Percentiles rank a stretch among this genome's conserved stretches.
These are phyloP conservation scores for Diplocarpon mali DNA, from an alignment of 2,329 filamentous ascomycete species.

Conservation along the genomic window DNA sequence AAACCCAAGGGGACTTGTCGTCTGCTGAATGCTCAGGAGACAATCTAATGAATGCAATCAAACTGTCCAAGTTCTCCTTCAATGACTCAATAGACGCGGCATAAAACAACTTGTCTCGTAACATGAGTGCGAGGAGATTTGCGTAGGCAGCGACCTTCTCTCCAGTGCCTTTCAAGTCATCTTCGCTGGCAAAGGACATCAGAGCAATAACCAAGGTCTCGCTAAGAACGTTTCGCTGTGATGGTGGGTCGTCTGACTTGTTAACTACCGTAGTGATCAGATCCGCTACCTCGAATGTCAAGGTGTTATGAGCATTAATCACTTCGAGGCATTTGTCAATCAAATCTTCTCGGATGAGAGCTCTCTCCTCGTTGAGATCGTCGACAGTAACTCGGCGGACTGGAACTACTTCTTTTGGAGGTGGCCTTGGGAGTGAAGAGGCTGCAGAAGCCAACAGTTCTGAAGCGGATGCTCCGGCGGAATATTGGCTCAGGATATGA, in stretches of 20 bases:
- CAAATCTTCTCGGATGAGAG: slow-evolving; percentile 60
- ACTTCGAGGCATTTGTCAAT: slow-evolving; percentile 88
- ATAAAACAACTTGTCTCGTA: slow-evolving; percentile 77
- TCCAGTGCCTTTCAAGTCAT: slow-evolving; percentile 36
- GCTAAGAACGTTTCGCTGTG: slow-evolving; percentile 59
- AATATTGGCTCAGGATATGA: slow-evolving; percentile 12
- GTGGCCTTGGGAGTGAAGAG: slow-evolving; percentile 2
- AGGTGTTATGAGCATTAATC: slow-evolving; percentile 73
- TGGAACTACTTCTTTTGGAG: background rate
- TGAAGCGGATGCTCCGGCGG: background rate
- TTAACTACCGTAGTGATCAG: slow-evolving; percentile 65
- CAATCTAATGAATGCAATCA: slow-evolving; percentile 70
- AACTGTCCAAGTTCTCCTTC: slow-evolving; percentile 62
- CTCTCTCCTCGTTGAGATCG: slow-evolving; percentile 66
- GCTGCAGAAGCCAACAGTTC: background rate
- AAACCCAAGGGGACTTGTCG: slow-evolving; percentile 84
- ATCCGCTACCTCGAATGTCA: slow-evolving; percentile 85
- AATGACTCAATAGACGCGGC: slow-evolving; percentile 62
- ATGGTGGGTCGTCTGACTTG: slow-evolving; percentile 45
- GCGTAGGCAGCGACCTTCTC: slow-evolving; percentile 82
- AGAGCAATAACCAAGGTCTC: slow-evolving; percentile 76
- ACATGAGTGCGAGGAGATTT: slow-evolving; percentile 76
- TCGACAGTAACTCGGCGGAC: slow-evolving; percentile 48
- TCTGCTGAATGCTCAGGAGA: slow-evolving; percentile 55
- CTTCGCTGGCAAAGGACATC: slow-evolving; percentile 53